A percentile compares a stretch with the other conserved stretches of the same genome.
Conservation (phyloP, 2,329 filamentous ascomycete species). For the Aspergillus oerlinghausenensis region DNA sequence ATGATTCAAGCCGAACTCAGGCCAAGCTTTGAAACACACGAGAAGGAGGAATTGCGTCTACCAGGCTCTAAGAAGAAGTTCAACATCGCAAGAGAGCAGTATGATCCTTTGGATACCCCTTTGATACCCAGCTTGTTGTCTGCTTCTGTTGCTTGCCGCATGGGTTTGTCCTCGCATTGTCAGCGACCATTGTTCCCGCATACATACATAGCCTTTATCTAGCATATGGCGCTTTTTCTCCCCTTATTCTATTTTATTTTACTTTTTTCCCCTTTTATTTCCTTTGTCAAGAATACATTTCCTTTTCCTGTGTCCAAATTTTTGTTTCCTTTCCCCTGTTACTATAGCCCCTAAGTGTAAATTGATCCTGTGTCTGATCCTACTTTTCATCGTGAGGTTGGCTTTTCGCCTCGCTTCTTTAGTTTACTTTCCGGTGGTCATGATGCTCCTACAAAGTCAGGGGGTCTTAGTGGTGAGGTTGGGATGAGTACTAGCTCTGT, state of each 20-base stretch:
- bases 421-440: background rate
- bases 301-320: conserved; percentile 1
- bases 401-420: background rate
- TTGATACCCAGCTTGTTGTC: conserved; percentile 20
- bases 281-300: conserved; percentile 4
- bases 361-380: background rate
- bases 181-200: conserved; percentile 19
- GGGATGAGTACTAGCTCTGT: background rate
- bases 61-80: conserved; percentile 15
- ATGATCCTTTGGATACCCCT: conserved; percentile 37
- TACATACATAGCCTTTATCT: conserved; percentile 17
- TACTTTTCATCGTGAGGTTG: background rate
- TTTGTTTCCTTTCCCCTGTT: background rate
- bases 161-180: conserved; percentile 20
- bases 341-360: conserved; percentile 1
- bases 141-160: conserved; percentile 2
- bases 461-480: background rate
- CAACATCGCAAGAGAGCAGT: conserved; percentile 25
- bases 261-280: conserved; percentile 1
- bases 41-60: conserved; percentile 6
- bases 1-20: conserved; percentile 8
- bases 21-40: background rate
- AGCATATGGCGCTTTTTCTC: conserved; percentile 1
- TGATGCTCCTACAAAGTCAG: background rate
- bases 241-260: background rate